Evolutionary conservation across 2,329 filamentous ascomycete species (phyloP).

Genomic region (Ophiostoma angusticollis): DNA sequence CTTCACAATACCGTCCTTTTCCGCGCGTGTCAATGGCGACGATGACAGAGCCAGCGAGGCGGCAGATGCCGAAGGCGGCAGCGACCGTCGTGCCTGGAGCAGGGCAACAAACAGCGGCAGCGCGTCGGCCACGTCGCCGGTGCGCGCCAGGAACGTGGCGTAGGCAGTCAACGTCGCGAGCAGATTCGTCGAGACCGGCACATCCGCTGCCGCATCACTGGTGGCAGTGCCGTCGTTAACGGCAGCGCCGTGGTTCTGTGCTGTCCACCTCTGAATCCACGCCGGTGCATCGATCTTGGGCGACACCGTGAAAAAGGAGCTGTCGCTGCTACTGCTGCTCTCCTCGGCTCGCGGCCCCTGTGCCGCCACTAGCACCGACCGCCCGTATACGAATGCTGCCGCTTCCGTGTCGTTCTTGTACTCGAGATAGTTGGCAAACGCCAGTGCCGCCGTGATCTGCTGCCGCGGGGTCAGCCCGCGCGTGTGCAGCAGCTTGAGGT

Average conservation of each 20-base stretch:
- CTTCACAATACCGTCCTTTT: background rate
- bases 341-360: background rate
- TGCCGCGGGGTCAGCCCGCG: slow-evolving; percentile 68
- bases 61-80: slow-evolving; percentile 21
- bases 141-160: slow-evolving; percentile 63
- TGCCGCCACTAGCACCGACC: slow-evolving; percentile 9
- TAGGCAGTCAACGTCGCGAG: slow-evolving; percentile 63
- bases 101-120: slow-evolving; percentile 78
- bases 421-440: slow-evolving; percentile 75
- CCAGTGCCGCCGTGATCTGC: slow-evolving; percentile 66
- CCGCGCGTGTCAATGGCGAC: background rate
- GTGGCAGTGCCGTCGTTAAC: slow-evolving; percentile 30
- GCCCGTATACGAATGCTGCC: slow-evolving; percentile 9
- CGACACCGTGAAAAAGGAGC: slow-evolving; percentile 10
- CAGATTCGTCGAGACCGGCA: slow-evolving; percentile 48
- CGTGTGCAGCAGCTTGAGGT: slow-evolving; percentile 70
- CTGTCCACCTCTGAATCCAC: slow-evolving; percentile 11
- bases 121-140: slow-evolving; percentile 52
- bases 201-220: slow-evolving; percentile 31
- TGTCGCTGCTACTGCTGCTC: background rate
- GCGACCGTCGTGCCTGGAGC: slow-evolving; percentile 62
- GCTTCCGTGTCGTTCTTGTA: slow-evolving; percentile 43
- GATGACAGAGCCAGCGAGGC: slow-evolving; percentile 4
- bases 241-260: slow-evolving; percentile 2
- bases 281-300: background rate